A percentile compares a stretch with the other conserved stretches of the same genome.
These are phyloP conservation scores for Hypoxylon trugodes DNA, from an alignment of 495 filamentous ascomycete species.

Conservation along the genomic window DNA sequence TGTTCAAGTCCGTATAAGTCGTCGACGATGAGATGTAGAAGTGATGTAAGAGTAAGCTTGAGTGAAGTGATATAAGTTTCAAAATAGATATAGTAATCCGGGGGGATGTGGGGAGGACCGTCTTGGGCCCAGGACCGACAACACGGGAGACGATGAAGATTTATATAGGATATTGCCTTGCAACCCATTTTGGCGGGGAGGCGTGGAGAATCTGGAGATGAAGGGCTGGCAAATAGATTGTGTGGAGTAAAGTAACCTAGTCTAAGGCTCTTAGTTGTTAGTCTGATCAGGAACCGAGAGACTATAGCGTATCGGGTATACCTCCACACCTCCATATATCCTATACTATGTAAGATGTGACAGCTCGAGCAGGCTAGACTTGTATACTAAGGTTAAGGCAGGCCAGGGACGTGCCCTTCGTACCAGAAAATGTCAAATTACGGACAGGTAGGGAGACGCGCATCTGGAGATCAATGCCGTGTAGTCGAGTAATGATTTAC, in stretches of 20 bases:
- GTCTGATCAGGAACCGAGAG: slow-evolving; percentile 45
- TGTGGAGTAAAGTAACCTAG: slow-evolving; percentile 45
- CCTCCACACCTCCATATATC: slow-evolving; percentile 39
- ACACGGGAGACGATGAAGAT: slow-evolving; percentile 42
- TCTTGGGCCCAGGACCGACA: slow-evolving; percentile 38
- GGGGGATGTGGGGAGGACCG: slow-evolving; percentile 39
- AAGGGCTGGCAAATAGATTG: slow-evolving; percentile 41
- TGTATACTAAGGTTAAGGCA: slow-evolving; percentile 21
- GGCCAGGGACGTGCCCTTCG: slow-evolving; percentile 38
- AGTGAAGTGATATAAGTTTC: slow-evolving; percentile 31
- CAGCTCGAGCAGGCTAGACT: slow-evolving; percentile 38
- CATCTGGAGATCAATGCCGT: slow-evolving; percentile 47
- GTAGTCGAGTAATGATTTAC: slow-evolving; percentile 34
- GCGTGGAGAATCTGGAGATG: slow-evolving; percentile 46
- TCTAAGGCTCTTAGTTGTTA: slow-evolving; percentile 28
- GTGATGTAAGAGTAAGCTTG: slow-evolving; percentile 23
- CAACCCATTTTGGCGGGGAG: slow-evolving; percentile 41
- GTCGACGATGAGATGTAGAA: slow-evolving; percentile 8
- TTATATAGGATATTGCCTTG: slow-evolving; percentile 46
- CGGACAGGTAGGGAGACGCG: slow-evolving; percentile 40
- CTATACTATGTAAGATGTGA: slow-evolving; percentile 41
- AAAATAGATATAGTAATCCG: slow-evolving; percentile 35
- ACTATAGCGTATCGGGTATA: slow-evolving; percentile 40
- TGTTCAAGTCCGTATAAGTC: slow-evolving; percentile 17
- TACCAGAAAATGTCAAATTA: slow-evolving; percentile 33